Conservation (phyloP, 177 flowering plant species). For the Vitis hybrid region DNA sequence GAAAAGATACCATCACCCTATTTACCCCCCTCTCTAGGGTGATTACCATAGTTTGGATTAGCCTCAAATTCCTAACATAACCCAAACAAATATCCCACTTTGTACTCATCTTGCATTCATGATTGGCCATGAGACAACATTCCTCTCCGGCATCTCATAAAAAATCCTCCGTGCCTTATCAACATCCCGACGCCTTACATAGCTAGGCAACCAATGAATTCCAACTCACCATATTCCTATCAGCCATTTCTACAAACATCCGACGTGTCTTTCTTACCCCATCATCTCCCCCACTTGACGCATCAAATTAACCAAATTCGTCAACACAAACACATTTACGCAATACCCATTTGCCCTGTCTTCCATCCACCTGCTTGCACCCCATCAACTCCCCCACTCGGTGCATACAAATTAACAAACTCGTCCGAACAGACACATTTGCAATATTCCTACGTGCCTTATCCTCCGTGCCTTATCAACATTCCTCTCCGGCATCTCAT, state of each 20-base stretch:
- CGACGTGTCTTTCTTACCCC: conserved; percentile 28
- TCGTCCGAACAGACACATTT: no score
- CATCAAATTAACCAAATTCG: conserved; percentile 65
- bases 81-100: conserved; percentile 26
- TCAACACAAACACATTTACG: conserved; percentile 44
- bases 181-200: conserved; percentile 35
- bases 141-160: conserved; percentile 65
- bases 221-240: conserved; percentile 51
- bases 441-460: no score
- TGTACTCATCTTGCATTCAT: conserved; percentile 53
- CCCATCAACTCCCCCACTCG: no score
- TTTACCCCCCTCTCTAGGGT: no score
- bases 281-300: conserved; percentile 15
- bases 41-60: no score
- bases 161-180: conserved; percentile 43
- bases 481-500: no score
- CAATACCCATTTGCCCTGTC: neutral
- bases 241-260: conserved; percentile 63
- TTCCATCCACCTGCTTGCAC: no score
- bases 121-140: conserved; percentile 69
- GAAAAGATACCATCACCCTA: no score
- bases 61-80: no score
- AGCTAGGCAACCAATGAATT: conserved; percentile 57
- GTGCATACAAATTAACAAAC: no score
- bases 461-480: no score